Evolutionary conservation across 2,329 filamentous ascomycete species (phyloP), one percentile per base, ranked within the genome.

Genomic region (Ophiosphaerella korrae): DNA sequence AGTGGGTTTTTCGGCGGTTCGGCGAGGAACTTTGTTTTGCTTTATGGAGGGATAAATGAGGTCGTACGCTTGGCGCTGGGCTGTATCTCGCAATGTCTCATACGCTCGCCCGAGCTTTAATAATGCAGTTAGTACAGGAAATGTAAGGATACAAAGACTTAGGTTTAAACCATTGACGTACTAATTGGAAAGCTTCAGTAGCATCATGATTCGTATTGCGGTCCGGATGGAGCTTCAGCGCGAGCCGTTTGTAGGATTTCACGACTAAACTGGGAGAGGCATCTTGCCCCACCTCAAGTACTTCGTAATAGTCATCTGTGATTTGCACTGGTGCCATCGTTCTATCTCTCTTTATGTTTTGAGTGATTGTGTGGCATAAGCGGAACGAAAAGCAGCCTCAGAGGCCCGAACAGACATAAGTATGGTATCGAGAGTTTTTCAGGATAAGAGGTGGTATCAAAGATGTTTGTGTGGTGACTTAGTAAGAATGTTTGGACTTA

Each of bases 201-300:
- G 72, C 58, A 58, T 72, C 54, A 13, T 45, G 48, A 7, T 54
- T 62, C 4, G 48, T 5, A 52, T 73, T 74, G 7, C 63, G 52
- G 52, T 75, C 73, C 3, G 72, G 72, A 57, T 76, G 72, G n/a
- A 73, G 59, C 44, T 67, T 63, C 7, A 69, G 50, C 29, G 74
- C 74, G 40, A 74, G 59, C n/a, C 61, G 54, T 52, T 45, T 67
- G 47, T 75, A 75, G 3, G 73, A 69, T 45, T 49, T 55, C 7
- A 40, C 57, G 48, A 76, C 69, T 36, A 53, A 33, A 39, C 70
- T 57, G 9, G 29, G 14, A 7, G 58, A 54, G 42, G 68, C 70
- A 45, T 38, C 64, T 55, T 68, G 63, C 23, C 47, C 51, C 16
- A 75, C 62, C 52, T 63, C 64, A 32, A 74, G 63, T 29, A 72